Percentiles rank a stretch among this genome's conserved stretches.
These are phyloP conservation scores for Candida sithepensis DNA, from an alignment of 805 yeast genomes.

Conservation along the genomic window DNA sequence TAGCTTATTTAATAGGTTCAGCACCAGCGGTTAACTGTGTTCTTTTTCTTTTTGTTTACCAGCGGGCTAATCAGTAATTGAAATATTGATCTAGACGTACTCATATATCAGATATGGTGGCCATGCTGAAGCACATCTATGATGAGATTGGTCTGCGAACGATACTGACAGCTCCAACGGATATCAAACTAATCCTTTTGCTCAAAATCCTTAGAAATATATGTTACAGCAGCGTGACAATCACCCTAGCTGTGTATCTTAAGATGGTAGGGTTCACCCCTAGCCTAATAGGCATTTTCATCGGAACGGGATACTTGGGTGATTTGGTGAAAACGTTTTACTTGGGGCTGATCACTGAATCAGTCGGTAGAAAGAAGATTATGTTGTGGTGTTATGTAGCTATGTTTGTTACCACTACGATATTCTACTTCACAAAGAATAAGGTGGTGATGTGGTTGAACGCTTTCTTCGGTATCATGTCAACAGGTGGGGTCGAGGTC, in stretches of 20 bases:
- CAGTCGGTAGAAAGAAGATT: conserved; percentile 41
- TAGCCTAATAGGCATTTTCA: conserved; percentile 43
- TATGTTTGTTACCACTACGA: conserved; percentile 42
- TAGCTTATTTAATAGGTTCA: no score
- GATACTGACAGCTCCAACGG: conserved; percentile 27
- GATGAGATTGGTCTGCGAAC: conserved; percentile 37
- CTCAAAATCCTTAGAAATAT: conserved; percentile 34
- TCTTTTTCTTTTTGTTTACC: no score
- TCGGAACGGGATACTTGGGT: conserved; percentile 47
- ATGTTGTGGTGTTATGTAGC: conserved; percentile 37
- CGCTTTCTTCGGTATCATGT: conserved; percentile 47
- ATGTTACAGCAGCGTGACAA: conserved; percentile 37
- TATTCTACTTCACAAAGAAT: conserved; percentile 34
- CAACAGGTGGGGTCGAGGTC: conserved; percentile 57
- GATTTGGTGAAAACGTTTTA: conserved; percentile 47
- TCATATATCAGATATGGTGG: no score
- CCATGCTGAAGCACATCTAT: background rate
- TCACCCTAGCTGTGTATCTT: conserved; percentile 43
- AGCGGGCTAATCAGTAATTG: no score
- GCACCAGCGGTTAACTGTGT: no score
- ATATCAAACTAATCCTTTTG: conserved; percentile 32
- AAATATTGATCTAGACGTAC: no score
- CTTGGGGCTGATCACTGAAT: conserved; percentile 44
- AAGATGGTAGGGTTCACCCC: conserved; percentile 39
- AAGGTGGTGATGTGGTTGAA: conserved; percentile 34